Evolutionary conservation across 2,329 filamentous ascomycete genomes (phyloP).

Genomic region (Diatrype stigma): DNA sequence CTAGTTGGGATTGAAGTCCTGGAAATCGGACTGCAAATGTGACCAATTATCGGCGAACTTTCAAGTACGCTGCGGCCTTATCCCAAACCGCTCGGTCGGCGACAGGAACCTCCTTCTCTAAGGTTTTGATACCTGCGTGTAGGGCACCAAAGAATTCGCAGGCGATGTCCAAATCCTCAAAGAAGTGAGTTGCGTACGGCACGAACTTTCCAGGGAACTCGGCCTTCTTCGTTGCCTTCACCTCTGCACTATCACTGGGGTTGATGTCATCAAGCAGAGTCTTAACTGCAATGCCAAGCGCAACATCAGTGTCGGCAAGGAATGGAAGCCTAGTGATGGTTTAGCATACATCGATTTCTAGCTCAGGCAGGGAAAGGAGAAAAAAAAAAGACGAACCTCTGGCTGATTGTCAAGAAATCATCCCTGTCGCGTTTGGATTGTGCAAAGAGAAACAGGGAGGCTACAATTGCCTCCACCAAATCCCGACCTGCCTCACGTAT

Average conservation of each 20-base stretch:
- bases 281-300: conserved; percentile 74
- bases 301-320: conserved; percentile 65
- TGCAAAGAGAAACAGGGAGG: conserved; percentile 74
- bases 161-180: conserved; percentile 56
- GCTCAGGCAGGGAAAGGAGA: conserved; percentile 4
- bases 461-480: conserved; percentile 76
- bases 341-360: conserved; percentile 10
- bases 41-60: conserved; percentile 24
- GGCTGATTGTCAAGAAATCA: conserved; percentile 64
- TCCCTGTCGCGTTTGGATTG: conserved; percentile 69
- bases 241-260: conserved; percentile 48
- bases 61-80: conserved; percentile 51
- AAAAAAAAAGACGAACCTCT: conserved; percentile 59
- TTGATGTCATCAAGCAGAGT: conserved; percentile 73
- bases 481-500: conserved; percentile 78
- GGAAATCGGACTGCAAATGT: neutral
- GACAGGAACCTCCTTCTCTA: conserved; percentile 42
- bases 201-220: conserved; percentile 51
- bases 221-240: conserved; percentile 40
- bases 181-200: conserved; percentile 54
- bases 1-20: neutral
- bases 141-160: conserved; percentile 57
- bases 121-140: conserved; percentile 51
- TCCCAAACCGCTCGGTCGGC: conserved; percentile 50
- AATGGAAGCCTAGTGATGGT: conserved; percentile 56